phyloP scores from a whole-genome alignment of 2,329 filamentous ascomycete species.

The Ophiocordyceps camponoti-leonardi region DNA sequence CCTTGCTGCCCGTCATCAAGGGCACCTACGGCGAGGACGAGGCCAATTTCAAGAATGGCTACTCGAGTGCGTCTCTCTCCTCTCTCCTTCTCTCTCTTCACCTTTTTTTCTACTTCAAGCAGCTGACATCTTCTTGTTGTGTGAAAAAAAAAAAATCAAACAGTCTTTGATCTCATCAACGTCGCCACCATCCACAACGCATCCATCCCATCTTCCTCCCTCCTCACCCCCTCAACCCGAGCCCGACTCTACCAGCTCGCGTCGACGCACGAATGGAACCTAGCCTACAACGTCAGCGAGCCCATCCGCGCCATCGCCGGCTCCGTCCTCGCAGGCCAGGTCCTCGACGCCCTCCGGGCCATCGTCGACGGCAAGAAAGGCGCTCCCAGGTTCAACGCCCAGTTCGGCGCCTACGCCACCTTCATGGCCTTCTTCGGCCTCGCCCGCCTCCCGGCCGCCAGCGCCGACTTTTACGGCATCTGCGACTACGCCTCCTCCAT shows the following conservation, averaged over 20 bases:
- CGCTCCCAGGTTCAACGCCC: slow-evolving; percentile 27
- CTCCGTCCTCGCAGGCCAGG: slow-evolving; percentile 36
- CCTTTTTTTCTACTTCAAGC: neutral
- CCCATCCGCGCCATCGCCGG: slow-evolving; percentile 40
- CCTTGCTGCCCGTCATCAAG: slow-evolving; percentile 36
- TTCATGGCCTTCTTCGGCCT: slow-evolving; percentile 49
- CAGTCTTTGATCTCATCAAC: slow-evolving; percentile 43
- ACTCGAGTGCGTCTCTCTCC: slow-evolving; percentile 30
- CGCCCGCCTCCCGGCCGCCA: slow-evolving; percentile 30
- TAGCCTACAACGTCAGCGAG: slow-evolving; percentile 67
- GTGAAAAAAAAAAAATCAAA: neutral
- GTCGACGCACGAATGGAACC: slow-evolving; percentile 62
- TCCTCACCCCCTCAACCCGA: slow-evolving; percentile 43
- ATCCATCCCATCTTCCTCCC: slow-evolving; percentile 36
- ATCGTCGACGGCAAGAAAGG: slow-evolving; percentile 24
- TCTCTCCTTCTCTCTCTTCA: neutral
- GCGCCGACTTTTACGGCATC: slow-evolving; percentile 52
- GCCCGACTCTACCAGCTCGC: slow-evolving; percentile 55
- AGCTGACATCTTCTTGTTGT: too few species aligned
- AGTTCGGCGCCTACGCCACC: slow-evolving; percentile 43
- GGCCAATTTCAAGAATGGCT: slow-evolving; percentile 41
- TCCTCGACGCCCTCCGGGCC: slow-evolving; percentile 33
- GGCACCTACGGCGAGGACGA: slow-evolving; percentile 26
- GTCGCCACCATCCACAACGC: slow-evolving; percentile 43
- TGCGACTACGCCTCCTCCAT: slow-evolving; percentile 75